Percentiles rank a stretch among this genome's conserved stretches.
These are phyloP conservation scores for Monosporozyma aerobia DNA, from an alignment of 805 yeast species.

Conservation along the genomic window DNA sequence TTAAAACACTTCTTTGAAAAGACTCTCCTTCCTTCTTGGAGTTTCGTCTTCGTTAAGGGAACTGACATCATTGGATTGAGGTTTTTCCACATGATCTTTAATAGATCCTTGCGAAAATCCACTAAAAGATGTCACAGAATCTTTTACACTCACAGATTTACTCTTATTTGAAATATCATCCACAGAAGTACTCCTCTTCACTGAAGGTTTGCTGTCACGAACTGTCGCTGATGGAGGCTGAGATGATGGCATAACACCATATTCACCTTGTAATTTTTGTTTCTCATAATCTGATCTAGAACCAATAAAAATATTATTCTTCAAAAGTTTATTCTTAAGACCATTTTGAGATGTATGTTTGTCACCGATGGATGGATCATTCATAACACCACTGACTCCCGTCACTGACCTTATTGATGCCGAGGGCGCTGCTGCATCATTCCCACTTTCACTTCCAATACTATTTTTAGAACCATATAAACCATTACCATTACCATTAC, in stretches of 20 bases:
- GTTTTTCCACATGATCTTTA: slow-evolving; percentile 12
- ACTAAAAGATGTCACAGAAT: slow-evolving; percentile 15
- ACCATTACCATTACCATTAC: background rate
- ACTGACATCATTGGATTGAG: slow-evolving; percentile 15
- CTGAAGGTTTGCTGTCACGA: background rate
- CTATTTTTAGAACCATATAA: background rate
- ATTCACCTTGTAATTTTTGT: background rate
- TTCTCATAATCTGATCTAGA: background rate
- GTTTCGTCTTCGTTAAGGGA: background rate
- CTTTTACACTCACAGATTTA: background rate
- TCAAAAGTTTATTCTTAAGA: background rate
- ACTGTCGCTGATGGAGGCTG: background rate
- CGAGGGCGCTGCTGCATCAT: slow-evolving; percentile 6
- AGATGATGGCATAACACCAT: background rate
- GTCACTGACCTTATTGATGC: slow-evolving; percentile 18
- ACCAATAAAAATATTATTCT: slow-evolving; percentile 1
- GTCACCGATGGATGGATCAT: background rate
- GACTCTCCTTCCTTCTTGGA: slow-evolving; percentile 8
- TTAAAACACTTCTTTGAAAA: slow-evolving; percentile 25
- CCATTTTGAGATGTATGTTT: background rate
- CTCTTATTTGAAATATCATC: background rate
- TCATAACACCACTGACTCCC: slow-evolving; percentile 13
- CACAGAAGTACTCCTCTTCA: background rate
- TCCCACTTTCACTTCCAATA: background rate
- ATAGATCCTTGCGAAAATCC: slow-evolving; percentile 23